Evolutionary conservation across 2,329 filamentous ascomycete genomes (phyloP), one percentile per base, ranked within the genome.

Genomic region (Arachnomyces sp.): DNA sequence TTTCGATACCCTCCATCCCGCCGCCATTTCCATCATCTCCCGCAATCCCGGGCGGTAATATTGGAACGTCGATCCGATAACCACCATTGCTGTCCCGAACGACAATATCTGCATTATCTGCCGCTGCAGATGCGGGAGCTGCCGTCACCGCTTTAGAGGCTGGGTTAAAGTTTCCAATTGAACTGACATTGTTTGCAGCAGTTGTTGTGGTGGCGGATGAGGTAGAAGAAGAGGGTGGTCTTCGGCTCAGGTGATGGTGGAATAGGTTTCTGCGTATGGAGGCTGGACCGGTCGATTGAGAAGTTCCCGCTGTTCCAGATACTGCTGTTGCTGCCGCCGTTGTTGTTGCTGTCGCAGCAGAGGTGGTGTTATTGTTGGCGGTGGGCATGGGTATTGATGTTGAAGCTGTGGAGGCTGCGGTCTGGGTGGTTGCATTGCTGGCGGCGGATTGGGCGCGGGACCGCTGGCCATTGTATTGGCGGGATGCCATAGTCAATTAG

Each of bases 11-110:
- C 31, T 68, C 66, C 47, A 65, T 56, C 25, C 47, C 49, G 17
- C 39, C 50, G 13, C 62, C 65, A 28, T 66, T 65, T 3, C 55
- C 63, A 36, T 63, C 59, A 18, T 63, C 61, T 11, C 59, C 54
- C n/a, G 56, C 47, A 15, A 62, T 44, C 12, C 56, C 17, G 7
- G 57, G 54, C 14, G 64, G 65, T 18, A 71, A 52, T 4, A 60
- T 44, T 3, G 68, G 70, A 21, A 71, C 59, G 35, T 70, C 65
- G 9, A 73, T 51, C 18, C 63, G 62, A 44, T 72, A 73, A 17
- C 66, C 62, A 1, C 72, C 72, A 39, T 68, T 63, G 17, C 66
- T 63, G 43, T 73, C 67, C 8, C 67, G 63, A 32, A 68, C 67
- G 16, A 75, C 69, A 17, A 75, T 69, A 34, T 75, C 72, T 43